Conservation (phyloP, 306 rosid genomes). For the Vigna mungo region DNA sequence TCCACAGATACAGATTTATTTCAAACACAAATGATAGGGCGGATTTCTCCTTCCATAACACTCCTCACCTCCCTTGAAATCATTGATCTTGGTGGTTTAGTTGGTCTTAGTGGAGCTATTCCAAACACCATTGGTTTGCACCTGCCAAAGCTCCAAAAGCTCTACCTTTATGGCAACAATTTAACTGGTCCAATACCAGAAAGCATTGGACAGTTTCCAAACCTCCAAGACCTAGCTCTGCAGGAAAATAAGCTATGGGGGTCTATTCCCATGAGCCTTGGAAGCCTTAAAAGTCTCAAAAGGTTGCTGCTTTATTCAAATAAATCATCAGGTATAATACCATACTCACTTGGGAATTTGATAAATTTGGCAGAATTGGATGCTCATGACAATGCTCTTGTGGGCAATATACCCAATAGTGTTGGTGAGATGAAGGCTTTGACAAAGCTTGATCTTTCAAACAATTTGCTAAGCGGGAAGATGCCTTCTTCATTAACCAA, state of each 20-base stretch:
- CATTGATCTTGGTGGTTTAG: constrained; percentile 61
- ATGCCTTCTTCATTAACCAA: constrained; percentile 58
- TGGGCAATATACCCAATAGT: constrained; percentile 51
- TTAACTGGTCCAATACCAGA: constrained; percentile 61
- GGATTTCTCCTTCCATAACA: constrained; percentile 56
- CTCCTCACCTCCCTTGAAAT: constrained; percentile 57
- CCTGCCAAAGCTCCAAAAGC: constrained; percentile 56
- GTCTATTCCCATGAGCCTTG: constrained; percentile 51
- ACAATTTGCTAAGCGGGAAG: constrained; percentile 50
- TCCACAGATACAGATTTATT: constrained; percentile 44
- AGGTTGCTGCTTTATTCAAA: constrained; percentile 49
- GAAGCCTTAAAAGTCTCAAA: constrained; percentile 47
- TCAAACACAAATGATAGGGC: constrained; percentile 60
- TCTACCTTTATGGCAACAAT: constrained; percentile 58
- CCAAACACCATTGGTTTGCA: constrained; percentile 53
- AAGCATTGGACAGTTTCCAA: constrained; percentile 56
- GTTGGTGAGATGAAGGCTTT: constrained; percentile 54
- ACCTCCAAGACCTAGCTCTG: constrained; percentile 59
- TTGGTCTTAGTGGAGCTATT: constrained; percentile 57
- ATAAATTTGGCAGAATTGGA: constrained; percentile 48
- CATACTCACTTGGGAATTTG: constrained; percentile 53
- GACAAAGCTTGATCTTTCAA: constrained; percentile 57
- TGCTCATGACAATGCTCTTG: constrained; percentile 51
- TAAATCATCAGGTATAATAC: constrained; percentile 52
- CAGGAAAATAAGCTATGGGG: constrained; percentile 57